phyloP scores from a whole-genome alignment of 192 early-diverging fungal species.

The Coemansia sp. region DNA sequence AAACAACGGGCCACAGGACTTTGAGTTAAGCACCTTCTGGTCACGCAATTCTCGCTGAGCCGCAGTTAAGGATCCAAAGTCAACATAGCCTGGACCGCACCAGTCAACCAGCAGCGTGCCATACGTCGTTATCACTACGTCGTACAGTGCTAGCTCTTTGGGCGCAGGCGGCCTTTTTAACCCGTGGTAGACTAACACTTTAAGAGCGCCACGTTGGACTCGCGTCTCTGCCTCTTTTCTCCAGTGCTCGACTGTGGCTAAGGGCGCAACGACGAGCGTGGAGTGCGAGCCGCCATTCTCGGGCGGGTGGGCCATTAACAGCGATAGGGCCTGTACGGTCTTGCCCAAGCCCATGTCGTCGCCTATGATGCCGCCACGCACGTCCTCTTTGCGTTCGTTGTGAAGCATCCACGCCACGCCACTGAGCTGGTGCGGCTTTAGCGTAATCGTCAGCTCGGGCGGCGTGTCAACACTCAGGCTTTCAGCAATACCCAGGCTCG shows the following conservation, averaged over 20 bases:
- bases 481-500: slow-evolving; percentile 3
- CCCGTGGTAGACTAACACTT: slow-evolving; percentile 69
- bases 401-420: slow-evolving; percentile 64
- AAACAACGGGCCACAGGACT: slow-evolving; percentile 41
- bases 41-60: slow-evolving; percentile 12
- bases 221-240: slow-evolving; percentile 64
- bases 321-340: slow-evolving; percentile 73
- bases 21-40: neutral
- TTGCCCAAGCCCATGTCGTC: slow-evolving; percentile 79
- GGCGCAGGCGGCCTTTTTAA: slow-evolving; percentile 23
- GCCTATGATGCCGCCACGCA: slow-evolving; percentile 61
- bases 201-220: slow-evolving; percentile 48
- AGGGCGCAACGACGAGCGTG: slow-evolving; percentile 72
- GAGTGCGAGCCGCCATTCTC: slow-evolving; percentile 32
- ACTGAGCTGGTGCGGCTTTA: slow-evolving; percentile 63
- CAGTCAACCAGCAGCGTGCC: slow-evolving; percentile 33
- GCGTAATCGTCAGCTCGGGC: slow-evolving; percentile 42
- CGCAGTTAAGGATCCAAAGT: neutral
- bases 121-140: slow-evolving; percentile 61
- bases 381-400: slow-evolving; percentile 49
- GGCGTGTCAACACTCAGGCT: slow-evolving; percentile 50
- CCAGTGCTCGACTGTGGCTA: slow-evolving; percentile 75
- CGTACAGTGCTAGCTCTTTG: slow-evolving; percentile 47
- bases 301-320: slow-evolving; percentile 58
- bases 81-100: neutral